Evolutionary conservation across 2,329 filamentous ascomycete genomes (phyloP), one percentile per base, ranked within the genome.

Genomic region (Phoma sp.): DNA sequence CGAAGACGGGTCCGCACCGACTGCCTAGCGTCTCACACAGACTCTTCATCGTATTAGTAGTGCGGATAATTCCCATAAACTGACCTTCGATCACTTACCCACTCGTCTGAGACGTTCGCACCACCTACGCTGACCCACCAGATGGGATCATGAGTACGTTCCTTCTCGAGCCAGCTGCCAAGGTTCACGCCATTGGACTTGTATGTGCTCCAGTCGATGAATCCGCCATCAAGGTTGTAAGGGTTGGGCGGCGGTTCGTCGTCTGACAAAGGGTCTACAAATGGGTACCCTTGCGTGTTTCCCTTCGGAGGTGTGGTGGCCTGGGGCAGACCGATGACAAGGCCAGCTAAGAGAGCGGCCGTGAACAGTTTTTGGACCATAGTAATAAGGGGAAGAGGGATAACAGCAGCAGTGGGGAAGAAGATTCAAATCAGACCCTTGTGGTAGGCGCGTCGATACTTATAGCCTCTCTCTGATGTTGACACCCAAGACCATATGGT

Each of bases 131-230:
- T 29, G 15, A 54, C 48, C 64, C 65, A 75, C 55, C 57, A 74
- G 12, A 49, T 51, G 1, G 67, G 60, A 40, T 73, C 68, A 37
- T 65, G 56, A 8, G 38, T 54, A 13, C 51, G 41, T 41, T 74
- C 71, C 54, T 71, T 63, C 29, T 62, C 63, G 8, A 75, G 55
- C 72, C 71, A 75, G 31, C 66, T 65, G 17, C 70, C 72, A 6
- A 74, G 63, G 35, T 69, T 70, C 22, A 57, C 56, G 4, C 58
- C 56, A 9, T 43, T 51, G 27, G 56, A 27, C 22, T 58, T 61
- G 32, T 50, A 59, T 13, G 52, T 52, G 2, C 35, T 44, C 58
- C 51, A 61, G 33, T 61, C 32, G 12, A 59, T 51, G 44, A 49
- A 59, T 4, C 13, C 6, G 12, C 37, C 50, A 22, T 32, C 15